Evolutionary conservation across 768 basidiomycete species (phyloP), one percentile per base, ranked within the genome.

Genomic region (Lentinus brumalis): DNA sequence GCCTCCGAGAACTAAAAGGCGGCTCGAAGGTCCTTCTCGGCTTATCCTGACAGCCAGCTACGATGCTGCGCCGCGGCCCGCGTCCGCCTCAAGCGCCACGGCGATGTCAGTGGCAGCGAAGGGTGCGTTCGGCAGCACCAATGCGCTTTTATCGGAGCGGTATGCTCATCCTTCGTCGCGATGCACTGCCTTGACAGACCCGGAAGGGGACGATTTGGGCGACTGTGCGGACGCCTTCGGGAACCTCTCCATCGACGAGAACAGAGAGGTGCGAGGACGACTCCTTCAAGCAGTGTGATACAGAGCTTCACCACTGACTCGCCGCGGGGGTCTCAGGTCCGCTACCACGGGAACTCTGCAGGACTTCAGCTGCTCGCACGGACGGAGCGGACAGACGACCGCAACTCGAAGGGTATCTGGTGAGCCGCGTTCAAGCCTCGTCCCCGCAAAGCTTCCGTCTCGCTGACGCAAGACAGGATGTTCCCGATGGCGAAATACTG

Each of bases 261-360:
- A 91, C 67, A 83, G 81, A 67, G 89, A 92, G 76, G 90, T 89
- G 61, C 15, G 70, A 38, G 21, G 21, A 26, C 21, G 21, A 44
- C 9, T 41, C 29, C 8, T 32, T 21, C 21, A 26, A 26, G 21
- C 21, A 39, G 30, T 18, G 10, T 44, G 6, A 5, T 16, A 6
- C 42, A 16, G 56, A 35, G 35, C 35, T 35, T 71, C 50, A 44
- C 49, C 7, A 61, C 61, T 38, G 35, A 31, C 8, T 3, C 39
- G 5, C 46, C 35, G 16, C 21, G 39, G 31, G 9, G 2, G 31
- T 26, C 5, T 21, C 46, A 95, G 86, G 83, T 96, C 41, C 87
- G 94, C 53, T 96, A 88, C 70, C 94, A 95, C 60, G 91, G 92
- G 11, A 83, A 86, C 74, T 77, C 83, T 2, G 86, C 86, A 65